Base-by-base conservation (phyloP, 2,329 filamentous ascomycete genomes). In the Thielaviopsis punctulata region DNA sequence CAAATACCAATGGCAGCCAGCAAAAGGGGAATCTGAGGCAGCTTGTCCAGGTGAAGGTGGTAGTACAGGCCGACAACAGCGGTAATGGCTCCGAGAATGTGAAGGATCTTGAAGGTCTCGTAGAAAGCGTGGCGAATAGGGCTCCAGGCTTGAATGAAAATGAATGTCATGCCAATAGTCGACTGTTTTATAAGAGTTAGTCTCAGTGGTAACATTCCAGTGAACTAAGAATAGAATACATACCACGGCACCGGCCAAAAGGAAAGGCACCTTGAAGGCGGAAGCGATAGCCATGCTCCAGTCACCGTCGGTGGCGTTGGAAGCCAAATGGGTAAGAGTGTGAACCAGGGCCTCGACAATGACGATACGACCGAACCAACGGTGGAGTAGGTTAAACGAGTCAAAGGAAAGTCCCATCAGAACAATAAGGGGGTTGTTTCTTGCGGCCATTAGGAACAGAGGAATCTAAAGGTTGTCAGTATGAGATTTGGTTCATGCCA, bases 381-480 rank as follows among this genome's bases (percentile, higher is more conserved):
- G 66, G 56, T 71, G 68, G n/a, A 71, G 60, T 8, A 71, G 79
- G 64, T 96, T 96, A 73, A 93, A 96, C 0, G 89, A 94, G 65
- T 96, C 92, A 68, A 95, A 98, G 65, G 86, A 90, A 64, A 96
- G 83, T 60, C 83, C 79, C 53, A 96, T 74, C 30, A 93, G 65
- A 3, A 72, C 66, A 62, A 96, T 95, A 48, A 95, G 72, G 8
- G 87, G 86, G 68, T 96, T 98, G 71, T 96, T 96, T 63, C 92
- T 84, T 33, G 87, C 81, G 12, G 89, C 88, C 53, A 96, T 77
- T 57, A 96, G 77, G 60, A 96, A 76, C 25, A 95, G 79, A 4
- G 92, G 89, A 27, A 56, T 43, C 56, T 57, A 47, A 18, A 47
- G 5, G 9, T 36, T 21, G 45, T 52, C 30, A 55, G 49, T 13